Percentiles rank a stretch among this genome's conserved stretches.
Conservation (phyloP, 371 early-diverging fungal species). For the Rhizomucor miehei region DNA sequence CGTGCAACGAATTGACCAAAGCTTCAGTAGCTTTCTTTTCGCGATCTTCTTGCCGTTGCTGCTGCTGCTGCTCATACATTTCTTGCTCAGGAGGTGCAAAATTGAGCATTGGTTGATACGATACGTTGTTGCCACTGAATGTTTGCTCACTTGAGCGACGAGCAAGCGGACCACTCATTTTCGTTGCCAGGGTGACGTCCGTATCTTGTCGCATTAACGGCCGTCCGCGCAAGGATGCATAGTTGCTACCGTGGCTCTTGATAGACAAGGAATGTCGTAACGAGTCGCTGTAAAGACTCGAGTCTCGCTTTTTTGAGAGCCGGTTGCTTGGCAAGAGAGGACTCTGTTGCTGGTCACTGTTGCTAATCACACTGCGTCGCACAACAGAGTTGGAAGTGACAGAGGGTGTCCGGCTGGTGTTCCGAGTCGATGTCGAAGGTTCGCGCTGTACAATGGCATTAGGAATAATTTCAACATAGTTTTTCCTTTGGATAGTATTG, state of each 20-base stretch:
- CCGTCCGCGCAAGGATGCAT: conserved; percentile 9
- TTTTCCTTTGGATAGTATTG: conserved; percentile 18
- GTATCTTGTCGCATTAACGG: conserved; percentile 16
- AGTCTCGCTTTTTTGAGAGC: conserved; percentile 27
- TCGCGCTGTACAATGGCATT: conserved; percentile 16
- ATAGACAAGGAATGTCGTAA: conserved; percentile 30
- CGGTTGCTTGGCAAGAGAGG: conserved; percentile 30
- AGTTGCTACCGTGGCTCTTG: conserved; percentile 22
- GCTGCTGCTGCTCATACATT: too few relatives aligned
- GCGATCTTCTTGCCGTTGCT: not conserved
- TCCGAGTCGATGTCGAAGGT: conserved; percentile 7
- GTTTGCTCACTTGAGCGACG: conserved; percentile 5
- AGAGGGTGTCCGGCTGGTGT: conserved; percentile 5
- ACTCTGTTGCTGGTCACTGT: conserved; percentile 3
- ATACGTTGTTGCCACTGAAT: not conserved
- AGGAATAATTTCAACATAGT: conserved; percentile 35
- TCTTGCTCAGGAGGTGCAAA: too few relatives aligned
- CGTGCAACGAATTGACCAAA: conserved; percentile 1
- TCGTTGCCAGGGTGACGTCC: not conserved
- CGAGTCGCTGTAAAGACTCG: conserved; percentile 38
- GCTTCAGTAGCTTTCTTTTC: conserved; percentile 9
- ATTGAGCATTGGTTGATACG: too few relatives aligned
- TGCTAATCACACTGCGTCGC: conserved; percentile 15
- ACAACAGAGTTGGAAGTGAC: conserved; percentile 1
- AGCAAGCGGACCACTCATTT: not conserved